Conservation (phyloP, 768 basidiomycete species). For the Gelatoporia subvermispora region DNA sequence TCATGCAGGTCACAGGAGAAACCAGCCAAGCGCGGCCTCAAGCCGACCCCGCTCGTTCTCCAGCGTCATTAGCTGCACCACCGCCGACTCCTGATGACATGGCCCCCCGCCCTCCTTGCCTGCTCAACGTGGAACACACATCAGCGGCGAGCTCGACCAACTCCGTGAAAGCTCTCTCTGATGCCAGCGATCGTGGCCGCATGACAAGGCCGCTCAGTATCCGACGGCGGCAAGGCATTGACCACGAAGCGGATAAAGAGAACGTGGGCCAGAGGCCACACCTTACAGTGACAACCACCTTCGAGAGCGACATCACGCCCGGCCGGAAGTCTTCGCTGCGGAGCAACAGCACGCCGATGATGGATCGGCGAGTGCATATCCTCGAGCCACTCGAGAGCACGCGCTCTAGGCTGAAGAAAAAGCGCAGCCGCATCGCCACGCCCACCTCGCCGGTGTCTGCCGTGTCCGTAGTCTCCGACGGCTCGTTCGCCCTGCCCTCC, state of each 20-base stretch:
- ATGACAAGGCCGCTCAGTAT: conserved; percentile 43
- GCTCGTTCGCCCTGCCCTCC: conserved; percentile 45
- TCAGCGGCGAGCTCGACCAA: background rate
- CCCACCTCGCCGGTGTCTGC: conserved; percentile 43
- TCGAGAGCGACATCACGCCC: background rate
- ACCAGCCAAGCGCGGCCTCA: background rate
- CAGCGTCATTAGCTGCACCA: conserved; percentile 1
- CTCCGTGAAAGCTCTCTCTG: conserved; percentile 2
- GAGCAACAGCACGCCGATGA: conserved; percentile 25
- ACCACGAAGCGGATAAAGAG: conserved; percentile 50
- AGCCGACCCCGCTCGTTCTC: conserved; percentile 11
- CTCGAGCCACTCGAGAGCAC: conserved; percentile 38
- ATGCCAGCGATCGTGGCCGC: conserved; percentile 8
- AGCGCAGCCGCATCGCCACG: conserved; percentile 21
- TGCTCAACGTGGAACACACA: no score
- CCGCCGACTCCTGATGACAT: conserved; percentile 1
- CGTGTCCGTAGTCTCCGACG: conserved; percentile 34
- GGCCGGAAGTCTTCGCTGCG: conserved; percentile 40
- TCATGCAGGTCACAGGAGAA: conserved; percentile 45
- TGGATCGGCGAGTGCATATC: conserved; percentile 41
- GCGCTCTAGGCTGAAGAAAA: conserved; percentile 16
- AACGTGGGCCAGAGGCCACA: conserved; percentile 31
- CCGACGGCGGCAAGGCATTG: conserved; percentile 14
- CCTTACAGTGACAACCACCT: conserved; percentile 9
- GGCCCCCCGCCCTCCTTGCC: conserved; percentile 6